Evolutionary conservation across 768 basidiomycete species (phyloP).

Genomic region (Lentinula edodes): DNA sequence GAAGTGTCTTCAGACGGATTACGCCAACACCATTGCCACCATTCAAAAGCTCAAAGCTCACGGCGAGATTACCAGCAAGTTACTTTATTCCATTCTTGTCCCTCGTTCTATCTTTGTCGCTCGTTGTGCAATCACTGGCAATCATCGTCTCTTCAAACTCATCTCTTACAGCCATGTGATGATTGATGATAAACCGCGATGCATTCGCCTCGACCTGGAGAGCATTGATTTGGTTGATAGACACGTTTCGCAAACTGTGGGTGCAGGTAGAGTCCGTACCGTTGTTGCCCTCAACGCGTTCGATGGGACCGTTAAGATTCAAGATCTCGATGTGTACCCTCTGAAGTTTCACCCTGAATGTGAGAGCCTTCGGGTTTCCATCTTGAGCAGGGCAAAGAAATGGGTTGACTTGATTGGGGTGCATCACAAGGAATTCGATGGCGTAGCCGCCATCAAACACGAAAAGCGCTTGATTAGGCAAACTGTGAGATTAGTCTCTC

Average conservation of each 20-base stretch:
- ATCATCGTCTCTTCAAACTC: conserved; percentile 45
- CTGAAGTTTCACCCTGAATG: conserved; percentile 45
- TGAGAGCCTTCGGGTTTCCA: conserved; percentile 30
- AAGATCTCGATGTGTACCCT: conserved; percentile 45
- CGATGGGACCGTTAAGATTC: conserved; percentile 47
- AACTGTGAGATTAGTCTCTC: conserved; percentile 30
- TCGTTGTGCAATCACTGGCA: conserved; percentile 47
- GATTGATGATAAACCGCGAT: conserved; percentile 27
- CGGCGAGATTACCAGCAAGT: conserved; percentile 52
- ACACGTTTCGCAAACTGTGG: conserved; percentile 24
- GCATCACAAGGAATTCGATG: conserved; percentile 54
- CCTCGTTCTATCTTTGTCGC: conserved; percentile 47
- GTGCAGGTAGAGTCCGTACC: conserved; percentile 34
- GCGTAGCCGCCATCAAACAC: conserved; percentile 37
- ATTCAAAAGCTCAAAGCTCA: conserved; percentile 45
- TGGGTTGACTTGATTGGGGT: conserved; percentile 50
- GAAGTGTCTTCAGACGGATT: conserved; percentile 43
- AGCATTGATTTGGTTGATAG: conserved; percentile 47
- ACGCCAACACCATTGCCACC: conserved; percentile 39
- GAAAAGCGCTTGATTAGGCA: conserved; percentile 36
- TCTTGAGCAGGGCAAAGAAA: conserved; percentile 48
- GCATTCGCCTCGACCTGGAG: conserved; percentile 44
- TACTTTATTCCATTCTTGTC: conserved; percentile 50
- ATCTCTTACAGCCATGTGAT: conserved; percentile 29
- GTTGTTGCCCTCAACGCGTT: conserved; percentile 36